phyloP scores from a whole-genome alignment of 129 eudicot genomes.

The Glebionis coronaria region DNA sequence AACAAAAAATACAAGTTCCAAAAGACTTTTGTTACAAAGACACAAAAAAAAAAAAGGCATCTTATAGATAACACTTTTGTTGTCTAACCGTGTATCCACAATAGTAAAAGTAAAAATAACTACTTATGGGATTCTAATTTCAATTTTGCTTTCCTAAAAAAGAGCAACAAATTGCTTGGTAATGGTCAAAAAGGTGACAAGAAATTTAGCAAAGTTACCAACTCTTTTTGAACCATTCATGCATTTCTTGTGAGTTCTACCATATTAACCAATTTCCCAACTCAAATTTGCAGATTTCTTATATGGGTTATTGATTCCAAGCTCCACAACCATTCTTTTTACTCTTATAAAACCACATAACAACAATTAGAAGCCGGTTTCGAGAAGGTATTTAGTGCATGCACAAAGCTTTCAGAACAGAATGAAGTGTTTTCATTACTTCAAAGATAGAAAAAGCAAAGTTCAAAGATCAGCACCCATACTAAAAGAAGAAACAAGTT shows the following conservation, averaged over 20 bases:
- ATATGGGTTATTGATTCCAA: constrained; percentile 17
- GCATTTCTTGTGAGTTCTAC: background rate
- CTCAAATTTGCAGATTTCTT: constrained; percentile 26
- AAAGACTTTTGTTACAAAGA: background rate
- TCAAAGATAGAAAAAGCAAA: constrained; percentile 53
- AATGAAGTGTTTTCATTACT: constrained; percentile 80
- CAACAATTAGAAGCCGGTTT: constrained; percentile 12
- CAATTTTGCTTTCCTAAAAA: background rate
- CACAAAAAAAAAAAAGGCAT: background rate
- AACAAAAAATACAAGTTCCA: background rate
- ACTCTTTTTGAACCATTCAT: background rate
- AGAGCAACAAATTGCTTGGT: background rate
- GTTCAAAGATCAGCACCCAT: constrained; percentile 77
- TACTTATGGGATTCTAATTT: background rate
- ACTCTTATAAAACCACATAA: background rate
- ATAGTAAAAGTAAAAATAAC: background rate
- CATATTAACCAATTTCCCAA: constrained; percentile 12
- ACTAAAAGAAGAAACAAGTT: constrained; percentile 35
- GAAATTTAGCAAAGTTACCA: background rate
- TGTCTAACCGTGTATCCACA: too few species aligned
- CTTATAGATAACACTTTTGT: background rate
- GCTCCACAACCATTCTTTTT: constrained; percentile 8
- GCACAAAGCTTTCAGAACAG: constrained; percentile 20
- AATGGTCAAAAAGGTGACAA: background rate
- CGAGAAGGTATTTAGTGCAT: constrained; percentile 4